Percentiles rank a stretch among this genome's conserved stretches.
phyloP scores from a whole-genome alignment of 2,329 filamentous ascomycete genomes.

The Aspergillus carbonarius region DNA sequence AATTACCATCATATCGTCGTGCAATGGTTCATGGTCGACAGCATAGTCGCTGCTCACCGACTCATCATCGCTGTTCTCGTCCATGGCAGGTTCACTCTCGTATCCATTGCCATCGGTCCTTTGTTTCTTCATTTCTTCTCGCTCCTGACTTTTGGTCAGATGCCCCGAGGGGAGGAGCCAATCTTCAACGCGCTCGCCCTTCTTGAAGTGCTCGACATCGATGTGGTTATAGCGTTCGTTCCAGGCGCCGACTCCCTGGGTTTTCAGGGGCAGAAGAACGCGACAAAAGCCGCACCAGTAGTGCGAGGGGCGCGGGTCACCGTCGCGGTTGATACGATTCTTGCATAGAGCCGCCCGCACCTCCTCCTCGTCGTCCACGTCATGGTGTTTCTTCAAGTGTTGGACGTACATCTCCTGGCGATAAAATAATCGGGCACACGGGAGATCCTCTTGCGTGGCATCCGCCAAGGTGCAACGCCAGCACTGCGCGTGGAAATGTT shows the following conservation, averaged over 20 bases:
- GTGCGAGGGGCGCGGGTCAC: constrained; percentile 47
- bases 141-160: constrained; percentile 19
- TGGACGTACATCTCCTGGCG: constrained; percentile 58
- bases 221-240: constrained; percentile 71
- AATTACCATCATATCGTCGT: constrained; percentile 7
- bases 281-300: constrained; percentile 91
- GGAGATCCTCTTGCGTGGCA: constrained; percentile 19
- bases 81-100: constrained; percentile 7
- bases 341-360: constrained; percentile 43
- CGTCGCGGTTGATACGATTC: constrained; percentile 64
- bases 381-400: constrained; percentile 60
- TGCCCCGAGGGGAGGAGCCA: constrained; percentile 34
- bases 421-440: constrained; percentile 61
- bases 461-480: constrained; percentile 65
- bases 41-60: constrained; percentile 10
- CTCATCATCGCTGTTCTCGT: constrained; percentile 14
- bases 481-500: constrained; percentile 69
- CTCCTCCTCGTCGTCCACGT: constrained; percentile 27
- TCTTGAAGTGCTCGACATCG: constrained; percentile 54
- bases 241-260: constrained; percentile 56
- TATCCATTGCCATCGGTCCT: neutral
- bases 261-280: constrained; percentile 53
- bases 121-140: constrained; percentile 8
- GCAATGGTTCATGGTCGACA: constrained; percentile 10
- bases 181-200: constrained; percentile 34